These are phyloP conservation scores for Ascochyta pisi DNA, from an alignment of 2,329 filamentous ascomycete species.

Conservation along the genomic window DNA sequence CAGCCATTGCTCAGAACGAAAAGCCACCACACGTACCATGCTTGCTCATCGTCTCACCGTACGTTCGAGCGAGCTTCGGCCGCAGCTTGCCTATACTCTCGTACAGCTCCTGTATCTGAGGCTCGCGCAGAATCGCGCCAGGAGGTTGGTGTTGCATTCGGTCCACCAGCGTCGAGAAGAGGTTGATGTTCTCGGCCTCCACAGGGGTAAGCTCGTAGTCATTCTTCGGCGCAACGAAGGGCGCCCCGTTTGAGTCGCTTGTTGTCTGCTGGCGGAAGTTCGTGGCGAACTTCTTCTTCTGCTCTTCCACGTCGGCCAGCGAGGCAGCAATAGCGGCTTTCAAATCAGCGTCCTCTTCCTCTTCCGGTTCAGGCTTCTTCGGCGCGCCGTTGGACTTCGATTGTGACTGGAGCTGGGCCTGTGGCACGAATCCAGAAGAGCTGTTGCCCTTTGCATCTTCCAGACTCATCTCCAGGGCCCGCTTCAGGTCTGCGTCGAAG, in stretches of 20 bases:
- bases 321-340: slow-evolving; percentile 96
- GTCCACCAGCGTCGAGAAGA: slow-evolving; percentile 93
- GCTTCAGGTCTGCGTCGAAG: slow-evolving; percentile 94
- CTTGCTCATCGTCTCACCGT: slow-evolving; percentile 99
- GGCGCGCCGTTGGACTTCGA: slow-evolving; percentile 46
- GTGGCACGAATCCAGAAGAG: slow-evolving; percentile 74
- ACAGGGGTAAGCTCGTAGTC: slow-evolving; percentile 93
- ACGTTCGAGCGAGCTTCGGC: slow-evolving; percentile 92
- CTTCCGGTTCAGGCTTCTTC: slow-evolving; percentile 56
- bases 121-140: slow-evolving; percentile 93
- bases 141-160: slow-evolving; percentile 93
- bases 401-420: slow-evolving; percentile 58
- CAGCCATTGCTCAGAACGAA: slow-evolving; percentile 31
- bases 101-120: slow-evolving; percentile 97
- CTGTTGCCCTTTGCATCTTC: slow-evolving; percentile 85
- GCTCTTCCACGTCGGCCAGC: slow-evolving; percentile 94
- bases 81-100: slow-evolving; percentile 93
- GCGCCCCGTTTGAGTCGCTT: slow-evolving; percentile 57
- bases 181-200: slow-evolving; percentile 96
- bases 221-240: slow-evolving; percentile 74
- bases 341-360: slow-evolving; percentile 91
- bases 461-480: slow-evolving; percentile 93
- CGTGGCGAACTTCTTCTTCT: slow-evolving; percentile 89
- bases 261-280: slow-evolving; percentile 78
- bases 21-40: slow-evolving; percentile 69